Evolutionary conservation across 2,329 filamentous ascomycete species (phyloP), one percentile per base, ranked within the genome.

Genomic region (Orbilia ellipsospora): DNA sequence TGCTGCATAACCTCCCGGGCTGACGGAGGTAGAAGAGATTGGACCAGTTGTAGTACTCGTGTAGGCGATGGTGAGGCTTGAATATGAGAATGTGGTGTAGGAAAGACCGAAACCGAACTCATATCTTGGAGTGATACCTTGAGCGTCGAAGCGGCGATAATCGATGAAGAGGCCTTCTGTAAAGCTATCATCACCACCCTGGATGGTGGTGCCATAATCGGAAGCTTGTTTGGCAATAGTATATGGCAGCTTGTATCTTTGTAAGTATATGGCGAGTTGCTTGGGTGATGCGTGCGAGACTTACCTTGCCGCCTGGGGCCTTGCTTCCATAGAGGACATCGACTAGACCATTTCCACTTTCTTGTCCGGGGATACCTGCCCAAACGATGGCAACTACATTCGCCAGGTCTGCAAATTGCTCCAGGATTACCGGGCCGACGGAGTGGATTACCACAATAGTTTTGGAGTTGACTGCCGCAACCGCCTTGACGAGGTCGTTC

Each of bases 371-470:
- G 16, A 93, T 83, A 79, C 92, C 91, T 40, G 92, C 92, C 87
- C 90, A 95, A 1, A 96, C 81, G 63, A 96, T 93, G 45, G 92
- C 93, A 0, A 92, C 93, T 57, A 96, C 86, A 82, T 96, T 96
- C 42, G 88, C 87, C 82, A 89, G 89, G 62, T 91, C 83, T 79
- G 91, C 89, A 86, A 89, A 94, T 8, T 92, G 88, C 12, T 89
- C 88, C 23, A 97, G 83, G 0, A 96, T 84, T 3, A 96, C 91
- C 0, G 94, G 89, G 0, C 93, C 93, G 2, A 90, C 88, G 0
- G 91, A 93, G 84, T 98, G 94, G 73, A 98, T 90, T 69, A 97
- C 88, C 15, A 98, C 92, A 73, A 98, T 90, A 12, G 93, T 97
- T 86, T 97, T 97, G 84, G 90, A 89, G 85, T 90, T 94, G 77